A percentile compares a stretch with the other conserved stretches of the same genome.
phyloP scores from a whole-genome alignment of 768 basidiomycete species.

The Tephrocybe sp. region DNA sequence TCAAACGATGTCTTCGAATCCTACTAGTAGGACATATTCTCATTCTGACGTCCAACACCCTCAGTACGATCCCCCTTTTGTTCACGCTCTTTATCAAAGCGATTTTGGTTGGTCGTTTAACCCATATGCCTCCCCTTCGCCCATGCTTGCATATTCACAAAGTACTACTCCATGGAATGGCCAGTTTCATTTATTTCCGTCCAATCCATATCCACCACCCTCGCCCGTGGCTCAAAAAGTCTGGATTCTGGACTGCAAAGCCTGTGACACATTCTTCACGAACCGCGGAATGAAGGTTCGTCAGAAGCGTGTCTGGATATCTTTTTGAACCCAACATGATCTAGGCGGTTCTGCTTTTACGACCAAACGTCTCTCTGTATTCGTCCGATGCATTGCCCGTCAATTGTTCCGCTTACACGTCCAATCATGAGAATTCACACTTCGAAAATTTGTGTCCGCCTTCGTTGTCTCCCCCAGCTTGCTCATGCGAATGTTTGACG shows the following conservation, averaged over 20 bases:
- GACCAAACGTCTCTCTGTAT: conserved; percentile 79
- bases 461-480: conserved; percentile 30
- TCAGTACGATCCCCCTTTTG: conserved; percentile 16
- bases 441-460: conserved; percentile 37
- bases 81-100: conserved; percentile 27
- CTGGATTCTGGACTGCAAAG: conserved; percentile 78
- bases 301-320: conserved; percentile 4
- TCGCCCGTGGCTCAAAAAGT: conserved; percentile 67
- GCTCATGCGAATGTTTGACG: conserved; percentile 86
- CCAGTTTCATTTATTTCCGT: conserved; percentile 35
- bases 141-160: conserved; percentile 24
- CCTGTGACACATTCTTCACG: conserved; percentile 73
- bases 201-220: conserved; percentile 43
- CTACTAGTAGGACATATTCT: conserved; percentile 15
- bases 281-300: conserved; percentile 84
- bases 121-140: conserved; percentile 17
- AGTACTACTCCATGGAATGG: conserved; percentile 32
- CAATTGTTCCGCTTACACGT: conserved; percentile 70
- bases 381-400: conserved; percentile 79
- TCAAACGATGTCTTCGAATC: conserved; percentile 12
- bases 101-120: conserved; percentile 11
- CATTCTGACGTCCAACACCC: conserved; percentile 2
- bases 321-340: conserved; percentile 5
- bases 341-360: conserved; percentile 81
- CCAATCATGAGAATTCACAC: conserved; percentile 43